Base-by-base conservation (phyloP, 371 early-diverging fungal genomes). In the Zopfochytrium polystomum region DNA sequence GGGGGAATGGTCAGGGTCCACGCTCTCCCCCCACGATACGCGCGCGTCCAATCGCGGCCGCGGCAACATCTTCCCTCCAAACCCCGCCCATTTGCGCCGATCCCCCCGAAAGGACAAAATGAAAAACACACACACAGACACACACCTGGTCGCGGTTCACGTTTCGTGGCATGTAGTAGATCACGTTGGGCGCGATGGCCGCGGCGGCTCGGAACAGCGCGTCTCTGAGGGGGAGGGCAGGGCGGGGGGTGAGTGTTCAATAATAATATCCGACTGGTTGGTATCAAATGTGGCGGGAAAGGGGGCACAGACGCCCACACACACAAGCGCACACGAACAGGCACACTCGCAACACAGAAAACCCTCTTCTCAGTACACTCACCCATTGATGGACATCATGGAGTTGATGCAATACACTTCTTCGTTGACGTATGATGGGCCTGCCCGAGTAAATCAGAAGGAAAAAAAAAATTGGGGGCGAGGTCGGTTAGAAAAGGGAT, bases 101-200 rank as follows among this genome's bases (percentile, higher is more conserved):
- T n/a, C n/a, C n/a, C n/a, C n/a, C n/a, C n/a, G n/a, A n/a, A n/a
- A n/a, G n/a, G n/a, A n/a, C n/a, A n/a, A n/a, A n/a, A n/a, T n/a
- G n/a, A n/a, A n/a, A n/a, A n/a, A n/a, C n/a, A n/a, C n/a, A n/a
- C n/a, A n/a, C n/a, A n/a, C n/a, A n/a, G n/a, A n/a, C n/a, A n/a
- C n/a, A n/a, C n/a, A n/a, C n/a, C 71, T 88, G 82, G 1, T 80
- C 61, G 1, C 72, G 66, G 58, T 91, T 80, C 42, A 86, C 82
- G 70, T 90, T 93, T 22, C 89, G 80, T 7, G 96, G 95, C 61
- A 95, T 69, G 75, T 85, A 96, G 64, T 87, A 90, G 3, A 84
- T 87, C 47, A 95, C 81, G 51, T 92, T 88, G 1, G 69, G 74
- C 0, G 92, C 83, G 26, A 93, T 67, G 43, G 73, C 60, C 5